Evolutionary conservation across 345 rosid genomes (phyloP), one percentile per base, ranked within the genome.

Genomic region (Citrus maxima): DNA sequence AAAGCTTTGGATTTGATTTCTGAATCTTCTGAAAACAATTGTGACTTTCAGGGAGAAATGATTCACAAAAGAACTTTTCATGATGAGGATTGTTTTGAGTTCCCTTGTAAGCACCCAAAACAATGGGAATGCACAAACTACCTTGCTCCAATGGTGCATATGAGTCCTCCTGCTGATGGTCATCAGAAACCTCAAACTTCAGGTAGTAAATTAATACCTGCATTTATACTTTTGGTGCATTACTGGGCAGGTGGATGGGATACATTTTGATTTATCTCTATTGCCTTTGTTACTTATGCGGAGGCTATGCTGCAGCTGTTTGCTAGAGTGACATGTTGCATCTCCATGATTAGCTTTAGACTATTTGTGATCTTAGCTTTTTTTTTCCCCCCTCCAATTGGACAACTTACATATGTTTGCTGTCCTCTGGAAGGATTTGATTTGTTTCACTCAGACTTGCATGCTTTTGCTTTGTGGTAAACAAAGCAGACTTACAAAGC

Each of bases 51-150:
- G 87, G 56, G 67, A 59, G 80, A 77, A 77, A 91, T 91, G 95
- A 81, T 85, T 75, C 85, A 84, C 72, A 89, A 91, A 73, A 86
- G 95, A 35, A 76, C 92, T 76, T 85, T 82, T 49, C 56, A 54
- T 65, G 89, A 86, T 67, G 91, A 86, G 75, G 86, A 82, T 58
- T 81, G 82, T 24, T 80, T 82, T 30, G 87, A 84, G 75, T 68
- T 80, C 40, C 69, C 89, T 22, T 77, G 63, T 77, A 91, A 89
- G 90, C 87, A 82, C 35, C 84, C 77, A 61, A 86, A 88, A 73
- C 84, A 71, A 40, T 74, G 84, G 75, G 87, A 89, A 65, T 72
- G 79, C 56, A 35, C 62, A 46, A 73, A 78, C 25, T 82, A 79
- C 76, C 40, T 81, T 51, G 62, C 78, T 63, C 70, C 80, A 13